Percentiles rank a stretch among this genome's conserved stretches.
phyloP scores from a whole-genome alignment of 2,329 filamentous ascomycete species.

The Aureobasidium sp. region DNA sequence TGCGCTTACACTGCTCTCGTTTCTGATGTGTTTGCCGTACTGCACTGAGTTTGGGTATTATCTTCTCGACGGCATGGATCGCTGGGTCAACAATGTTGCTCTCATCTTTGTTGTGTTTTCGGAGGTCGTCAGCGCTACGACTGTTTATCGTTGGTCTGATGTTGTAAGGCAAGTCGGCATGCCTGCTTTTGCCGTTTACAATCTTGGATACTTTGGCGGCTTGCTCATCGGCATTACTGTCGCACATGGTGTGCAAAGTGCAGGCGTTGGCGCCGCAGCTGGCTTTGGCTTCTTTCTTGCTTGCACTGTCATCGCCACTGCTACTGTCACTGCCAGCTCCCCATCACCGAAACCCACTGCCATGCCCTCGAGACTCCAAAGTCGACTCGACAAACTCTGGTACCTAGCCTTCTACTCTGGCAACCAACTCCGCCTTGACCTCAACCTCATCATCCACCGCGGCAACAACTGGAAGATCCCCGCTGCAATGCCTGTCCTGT shows the following conservation, averaged over 20 bases:
- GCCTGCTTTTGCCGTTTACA: slow-evolving; percentile 40
- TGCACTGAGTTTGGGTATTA: slow-evolving; percentile 54
- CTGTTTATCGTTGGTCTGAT: slow-evolving; percentile 47
- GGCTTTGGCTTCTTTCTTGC: slow-evolving; percentile 48
- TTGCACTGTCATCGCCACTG: slow-evolving; percentile 32
- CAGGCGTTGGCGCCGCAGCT: slow-evolving; percentile 28
- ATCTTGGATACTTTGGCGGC: slow-evolving; percentile 47
- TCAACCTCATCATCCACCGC: slow-evolving; percentile 48
- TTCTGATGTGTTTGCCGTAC: slow-evolving; percentile 50
- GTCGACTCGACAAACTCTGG: slow-evolving; percentile 39
- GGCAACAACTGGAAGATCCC: slow-evolving; percentile 54
- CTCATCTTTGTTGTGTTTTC: slow-evolving; percentile 50
- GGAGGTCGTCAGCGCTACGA: slow-evolving; percentile 47
- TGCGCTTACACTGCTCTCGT: slow-evolving; percentile 42
- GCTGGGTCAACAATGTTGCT: slow-evolving; percentile 50
- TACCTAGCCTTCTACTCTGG: slow-evolving; percentile 53
- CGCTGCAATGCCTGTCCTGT: slow-evolving; percentile 43
- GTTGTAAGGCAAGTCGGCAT: slow-evolving; percentile 41
- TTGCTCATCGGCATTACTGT: slow-evolving; percentile 47
- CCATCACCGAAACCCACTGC: not conserved
- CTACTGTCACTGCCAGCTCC: slow-evolving; percentile 18
- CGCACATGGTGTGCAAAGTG: slow-evolving; percentile 35
- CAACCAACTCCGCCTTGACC: slow-evolving; percentile 49
- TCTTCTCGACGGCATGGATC: slow-evolving; percentile 48
- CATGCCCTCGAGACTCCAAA: not conserved